phyloP scores from a whole-genome alignment of 768 basidiomycete species.

The Trametes gibbosa region DNA sequence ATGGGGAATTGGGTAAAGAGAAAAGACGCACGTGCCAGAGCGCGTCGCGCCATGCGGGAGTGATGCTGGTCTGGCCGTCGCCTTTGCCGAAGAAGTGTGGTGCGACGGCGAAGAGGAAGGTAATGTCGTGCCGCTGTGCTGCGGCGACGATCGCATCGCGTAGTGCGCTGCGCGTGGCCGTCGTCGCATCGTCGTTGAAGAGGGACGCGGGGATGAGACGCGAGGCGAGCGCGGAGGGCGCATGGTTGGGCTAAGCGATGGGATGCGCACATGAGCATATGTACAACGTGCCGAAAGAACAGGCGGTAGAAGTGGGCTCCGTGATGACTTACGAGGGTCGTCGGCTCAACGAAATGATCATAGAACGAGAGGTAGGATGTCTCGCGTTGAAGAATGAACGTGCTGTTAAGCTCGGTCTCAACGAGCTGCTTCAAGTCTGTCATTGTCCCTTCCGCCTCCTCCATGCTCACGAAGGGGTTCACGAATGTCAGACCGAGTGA shows the following conservation, averaged over 20 bases:
- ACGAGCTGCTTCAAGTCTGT: background rate
- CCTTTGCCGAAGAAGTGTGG: background rate
- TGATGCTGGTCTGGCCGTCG: constrained; percentile 1
- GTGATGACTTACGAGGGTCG: background rate
- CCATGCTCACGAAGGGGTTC: background rate
- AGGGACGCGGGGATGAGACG: background rate
- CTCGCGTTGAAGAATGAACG: background rate
- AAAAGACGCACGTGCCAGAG: background rate
- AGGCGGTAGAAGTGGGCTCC: too few species aligned
- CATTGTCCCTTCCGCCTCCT: background rate
- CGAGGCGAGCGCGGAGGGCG: background rate
- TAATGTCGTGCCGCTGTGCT: background rate
- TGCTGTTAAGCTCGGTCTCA: background rate
- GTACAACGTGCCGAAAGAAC: too few species aligned
- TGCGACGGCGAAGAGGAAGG: background rate
- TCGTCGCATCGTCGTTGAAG: background rate
- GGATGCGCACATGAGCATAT: too few species aligned
- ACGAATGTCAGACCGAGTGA: background rate
- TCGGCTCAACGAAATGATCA: background rate
- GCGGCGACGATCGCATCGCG: background rate
- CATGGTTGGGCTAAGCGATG: background rate
- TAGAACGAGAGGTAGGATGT: background rate
- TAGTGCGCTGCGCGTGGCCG: background rate
- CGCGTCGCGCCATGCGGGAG: background rate
- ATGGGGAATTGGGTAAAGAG: background rate